phyloP scores from a whole-genome alignment of 208 protist species.

The Acanthamoeba castellanii region DNA sequence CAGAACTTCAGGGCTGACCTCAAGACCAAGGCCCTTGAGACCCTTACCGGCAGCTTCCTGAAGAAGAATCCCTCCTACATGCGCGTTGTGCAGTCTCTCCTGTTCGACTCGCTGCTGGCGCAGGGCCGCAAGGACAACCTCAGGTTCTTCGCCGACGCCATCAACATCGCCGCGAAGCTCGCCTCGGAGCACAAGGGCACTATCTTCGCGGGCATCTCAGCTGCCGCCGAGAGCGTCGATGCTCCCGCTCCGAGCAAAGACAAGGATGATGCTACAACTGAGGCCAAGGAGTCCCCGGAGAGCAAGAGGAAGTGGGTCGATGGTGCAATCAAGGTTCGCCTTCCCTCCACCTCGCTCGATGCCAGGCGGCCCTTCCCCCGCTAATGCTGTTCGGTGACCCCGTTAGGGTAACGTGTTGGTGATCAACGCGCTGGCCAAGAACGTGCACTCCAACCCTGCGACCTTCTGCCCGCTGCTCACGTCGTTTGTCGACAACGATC shows the following conservation, averaged over 20 bases:
- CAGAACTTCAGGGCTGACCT: neutral
- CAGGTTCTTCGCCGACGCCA: neutral
- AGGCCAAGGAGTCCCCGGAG: neutral
- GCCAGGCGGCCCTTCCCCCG: neutral
- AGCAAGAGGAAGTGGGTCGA: neutral
- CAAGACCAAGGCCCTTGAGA: conserved; percentile 25
- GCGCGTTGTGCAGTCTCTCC: neutral
- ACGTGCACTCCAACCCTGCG: neutral
- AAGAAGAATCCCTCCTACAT: conserved; percentile 17
- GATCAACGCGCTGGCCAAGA: conserved; percentile 46
- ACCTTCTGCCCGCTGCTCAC: neutral
- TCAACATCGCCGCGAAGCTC: neutral
- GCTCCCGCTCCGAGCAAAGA: neutral
- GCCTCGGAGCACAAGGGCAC: neutral
- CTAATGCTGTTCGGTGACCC: neutral
- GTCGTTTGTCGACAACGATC: conserved; percentile 35
- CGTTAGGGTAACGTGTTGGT: neutral
- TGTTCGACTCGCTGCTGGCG: conserved; percentile 17
- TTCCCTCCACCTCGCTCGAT: too few species aligned
- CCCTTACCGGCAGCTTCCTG: neutral
- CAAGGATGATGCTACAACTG: neutral
- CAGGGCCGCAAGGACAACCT: neutral
- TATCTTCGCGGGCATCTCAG: neutral
- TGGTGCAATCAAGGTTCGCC: neutral
- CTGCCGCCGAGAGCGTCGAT: neutral